Conservation (phyloP, 2,329 filamentous ascomycete genomes). For the Purpureocillium takamizusanense region DNA sequence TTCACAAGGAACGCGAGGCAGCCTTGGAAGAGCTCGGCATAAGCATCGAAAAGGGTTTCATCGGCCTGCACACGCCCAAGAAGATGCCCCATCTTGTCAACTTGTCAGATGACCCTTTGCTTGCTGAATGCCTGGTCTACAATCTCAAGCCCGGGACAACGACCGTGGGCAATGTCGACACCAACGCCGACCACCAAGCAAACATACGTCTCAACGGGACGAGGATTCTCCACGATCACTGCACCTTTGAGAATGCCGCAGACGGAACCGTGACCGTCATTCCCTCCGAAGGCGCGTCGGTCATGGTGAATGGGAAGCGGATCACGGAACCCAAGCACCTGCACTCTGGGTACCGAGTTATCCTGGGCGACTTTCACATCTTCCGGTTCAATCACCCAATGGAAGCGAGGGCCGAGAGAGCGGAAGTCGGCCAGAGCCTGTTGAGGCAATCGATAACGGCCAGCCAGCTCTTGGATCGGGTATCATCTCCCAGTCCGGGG, state of each 20-base stretch:
- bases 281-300: constrained; percentile 81
- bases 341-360: constrained; percentile 88
- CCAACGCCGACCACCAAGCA: constrained; percentile 61
- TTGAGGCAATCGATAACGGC: constrained; percentile 72
- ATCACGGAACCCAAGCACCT: constrained; percentile 79
- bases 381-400: constrained; percentile 97
- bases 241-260: constrained; percentile 76
- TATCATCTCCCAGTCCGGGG: constrained; percentile 49
- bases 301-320: constrained; percentile 95
- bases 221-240: constrained; percentile 87
- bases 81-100: constrained; percentile 99
- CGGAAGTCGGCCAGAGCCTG: constrained; percentile 70
- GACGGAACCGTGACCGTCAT: constrained; percentile 90
- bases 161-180: constrained; percentile 88
- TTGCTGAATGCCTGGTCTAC: constrained; percentile 94
- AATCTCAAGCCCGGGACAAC: constrained; percentile 95
- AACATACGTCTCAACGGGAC: constrained; percentile 93
- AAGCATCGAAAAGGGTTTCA: constrained; percentile 96
- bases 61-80: constrained; percentile 91
- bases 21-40: constrained; percentile 95
- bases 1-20: constrained; percentile 93
- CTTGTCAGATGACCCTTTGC: constrained; percentile 83
- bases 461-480: constrained; percentile 50
- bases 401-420: constrained; percentile 86
- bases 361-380: constrained; percentile 96